Percentiles rank a stretch among this genome's conserved stretches.
Conservation (phyloP, 176 grass and related monocot genomes). For the Pharus latifolius region DNA sequence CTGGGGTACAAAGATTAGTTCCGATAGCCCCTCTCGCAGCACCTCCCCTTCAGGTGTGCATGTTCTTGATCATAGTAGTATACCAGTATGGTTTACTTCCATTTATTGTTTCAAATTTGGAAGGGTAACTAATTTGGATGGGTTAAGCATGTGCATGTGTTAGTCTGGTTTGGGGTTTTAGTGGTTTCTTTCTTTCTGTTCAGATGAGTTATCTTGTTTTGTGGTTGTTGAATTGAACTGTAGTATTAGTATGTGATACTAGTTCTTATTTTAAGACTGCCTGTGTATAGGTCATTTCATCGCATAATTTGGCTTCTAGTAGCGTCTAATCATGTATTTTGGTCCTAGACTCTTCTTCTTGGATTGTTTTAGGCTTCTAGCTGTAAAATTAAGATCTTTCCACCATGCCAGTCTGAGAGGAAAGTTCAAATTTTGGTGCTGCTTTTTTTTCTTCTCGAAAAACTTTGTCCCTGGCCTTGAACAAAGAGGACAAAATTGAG, state of each 20-base stretch:
- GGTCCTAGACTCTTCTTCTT: neutral
- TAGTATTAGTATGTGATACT: neutral
- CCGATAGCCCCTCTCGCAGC: slow-evolving; percentile 13
- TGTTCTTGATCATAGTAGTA: neutral
- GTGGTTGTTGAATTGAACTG: neutral
- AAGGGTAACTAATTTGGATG: neutral
- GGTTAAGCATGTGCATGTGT: too few relatives aligned
- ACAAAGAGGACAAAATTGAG: too few relatives aligned
- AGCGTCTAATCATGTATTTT: neutral
- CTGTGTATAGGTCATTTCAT: neutral
- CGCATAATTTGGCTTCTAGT: neutral
- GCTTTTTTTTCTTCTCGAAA: neutral
- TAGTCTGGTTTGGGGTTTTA: too few relatives aligned
- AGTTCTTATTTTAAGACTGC: neutral
- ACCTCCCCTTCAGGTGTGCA: slow-evolving; percentile 30
- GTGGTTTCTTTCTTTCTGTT: neutral
- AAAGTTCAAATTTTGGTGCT: neutral
- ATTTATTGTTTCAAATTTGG: neutral
- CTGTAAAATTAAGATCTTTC: neutral
- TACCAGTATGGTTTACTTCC: neutral
- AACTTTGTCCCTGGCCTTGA: neutral
- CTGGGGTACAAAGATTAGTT: slow-evolving; percentile 24
- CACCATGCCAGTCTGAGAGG: neutral
- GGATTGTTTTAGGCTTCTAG: neutral
- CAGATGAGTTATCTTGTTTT: neutral